Conservation (phyloP, 1,284 basidiomycete genomes). For the Ganoderma lingzhi region DNA sequence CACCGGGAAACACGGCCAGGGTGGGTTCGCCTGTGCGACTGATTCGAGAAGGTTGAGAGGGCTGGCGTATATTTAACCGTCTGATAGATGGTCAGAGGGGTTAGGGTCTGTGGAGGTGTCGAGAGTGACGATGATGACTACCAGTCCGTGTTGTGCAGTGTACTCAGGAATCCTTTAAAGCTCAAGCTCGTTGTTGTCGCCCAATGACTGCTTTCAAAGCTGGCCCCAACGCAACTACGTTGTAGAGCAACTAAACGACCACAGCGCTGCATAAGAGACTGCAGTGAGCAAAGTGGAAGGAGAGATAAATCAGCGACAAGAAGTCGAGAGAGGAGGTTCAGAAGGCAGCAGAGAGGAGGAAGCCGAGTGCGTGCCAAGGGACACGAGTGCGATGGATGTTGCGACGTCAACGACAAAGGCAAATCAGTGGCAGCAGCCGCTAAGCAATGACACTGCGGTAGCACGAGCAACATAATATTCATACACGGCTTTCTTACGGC, state of each 20-base stretch:
- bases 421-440: background rate
- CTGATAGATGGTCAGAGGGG: background rate
- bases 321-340: background rate
- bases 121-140: background rate
- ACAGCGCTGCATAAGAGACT: background rate
- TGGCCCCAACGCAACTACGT: too few species aligned
- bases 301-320: background rate
- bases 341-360: background rate
- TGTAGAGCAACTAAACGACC: background rate
- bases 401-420: background rate
- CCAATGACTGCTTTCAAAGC: background rate
- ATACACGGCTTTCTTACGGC: slow-evolving; percentile 23
- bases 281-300: background rate
- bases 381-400: background rate
- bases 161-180: too few species aligned
- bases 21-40: background rate
- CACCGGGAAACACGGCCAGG: too few species aligned
- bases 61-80: background rate
- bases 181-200: background rate
- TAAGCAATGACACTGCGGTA: background rate
- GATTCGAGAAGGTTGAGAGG: background rate
- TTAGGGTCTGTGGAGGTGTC: background rate
- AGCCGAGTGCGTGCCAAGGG: background rate
- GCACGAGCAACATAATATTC: slow-evolving; percentile 14
- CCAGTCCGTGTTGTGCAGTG: too few species aligned